A percentile compares a stretch with the other conserved stretches of the same genome.
phyloP scores from a whole-genome alignment of 108 stramenopile genomes.

The Mediolabrus comicus region DNA sequence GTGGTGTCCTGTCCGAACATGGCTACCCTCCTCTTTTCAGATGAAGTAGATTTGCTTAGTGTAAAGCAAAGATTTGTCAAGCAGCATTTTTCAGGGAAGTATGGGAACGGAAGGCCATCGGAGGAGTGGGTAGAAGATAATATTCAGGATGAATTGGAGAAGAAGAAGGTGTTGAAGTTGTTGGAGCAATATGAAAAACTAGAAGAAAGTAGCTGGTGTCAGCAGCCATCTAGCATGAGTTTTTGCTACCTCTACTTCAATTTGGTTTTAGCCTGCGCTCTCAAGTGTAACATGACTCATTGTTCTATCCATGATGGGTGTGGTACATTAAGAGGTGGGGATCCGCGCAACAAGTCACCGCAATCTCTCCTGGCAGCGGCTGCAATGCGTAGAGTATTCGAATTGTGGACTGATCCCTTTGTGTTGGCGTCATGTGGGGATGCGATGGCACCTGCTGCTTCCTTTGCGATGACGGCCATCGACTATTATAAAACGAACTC shows the following conservation, averaged over 20 bases:
- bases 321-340: not conserved
- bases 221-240: slow-evolving; percentile 4
- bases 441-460: slow-evolving; percentile 22
- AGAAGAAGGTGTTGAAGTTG: not conserved
- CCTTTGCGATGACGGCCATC: slow-evolving; percentile 4
- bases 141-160: not conserved
- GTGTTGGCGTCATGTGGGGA: slow-evolving; percentile 19
- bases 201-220: not conserved
- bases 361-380: slow-evolving; percentile 6
- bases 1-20: slow-evolving; percentile 9
- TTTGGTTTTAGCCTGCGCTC: slow-evolving; percentile 3
- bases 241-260: slow-evolving; percentile 23
- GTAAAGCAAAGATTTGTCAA: not conserved
- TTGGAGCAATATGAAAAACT: slow-evolving; percentile 5
- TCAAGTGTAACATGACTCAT: not conserved
- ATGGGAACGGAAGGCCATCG: slow-evolving; percentile 15
- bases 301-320: slow-evolving; percentile 8
- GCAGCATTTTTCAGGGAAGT: too few species aligned
- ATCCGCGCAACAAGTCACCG: not conserved
- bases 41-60: slow-evolving; percentile 16
- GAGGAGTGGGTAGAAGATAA: not conserved
- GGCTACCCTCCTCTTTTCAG: slow-evolving; percentile 2
- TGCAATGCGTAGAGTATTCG: slow-evolving; percentile 5
- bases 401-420: slow-evolving; percentile 6
- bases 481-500: not conserved